phyloP scores from a whole-genome alignment of 495 filamentous ascomycete genomes.

The Podospora conica region DNA sequence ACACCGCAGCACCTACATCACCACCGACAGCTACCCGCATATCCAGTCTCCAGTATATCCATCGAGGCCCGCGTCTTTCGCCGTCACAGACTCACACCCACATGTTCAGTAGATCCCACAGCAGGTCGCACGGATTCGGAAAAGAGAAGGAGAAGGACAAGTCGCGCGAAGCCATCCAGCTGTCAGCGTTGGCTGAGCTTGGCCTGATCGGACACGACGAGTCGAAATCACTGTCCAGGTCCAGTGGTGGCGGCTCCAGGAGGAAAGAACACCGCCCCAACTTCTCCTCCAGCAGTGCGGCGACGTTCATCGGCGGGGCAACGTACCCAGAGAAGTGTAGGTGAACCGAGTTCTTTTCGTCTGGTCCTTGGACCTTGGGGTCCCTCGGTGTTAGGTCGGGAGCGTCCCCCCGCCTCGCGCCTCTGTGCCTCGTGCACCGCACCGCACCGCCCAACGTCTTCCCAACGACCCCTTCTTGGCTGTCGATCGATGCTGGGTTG shows the following conservation, averaged over 20 bases:
- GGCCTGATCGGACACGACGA: slow-evolving; percentile 32
- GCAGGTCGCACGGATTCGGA: slow-evolving; percentile 30
- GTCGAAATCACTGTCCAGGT: slow-evolving; percentile 35
- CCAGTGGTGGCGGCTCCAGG: slow-evolving; percentile 26
- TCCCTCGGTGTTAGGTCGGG: neutral
- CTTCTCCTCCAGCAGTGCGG: slow-evolving; percentile 23
- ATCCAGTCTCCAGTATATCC: neutral
- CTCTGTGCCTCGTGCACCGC: neutral
- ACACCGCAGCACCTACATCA: slow-evolving; percentile 3
- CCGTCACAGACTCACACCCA: slow-evolving; percentile 21
- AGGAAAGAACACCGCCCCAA: slow-evolving; percentile 31
- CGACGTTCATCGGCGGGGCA: slow-evolving; percentile 22
- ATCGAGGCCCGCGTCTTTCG: slow-evolving; percentile 9
- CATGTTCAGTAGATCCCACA: slow-evolving; percentile 47
- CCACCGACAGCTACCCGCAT: neutral
- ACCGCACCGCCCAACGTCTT: neutral
- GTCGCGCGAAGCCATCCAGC: slow-evolving; percentile 27
- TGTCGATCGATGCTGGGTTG: neutral
- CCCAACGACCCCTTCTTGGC: neutral
- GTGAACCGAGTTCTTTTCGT: slow-evolving; percentile 12
- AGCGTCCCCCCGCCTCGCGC: neutral
- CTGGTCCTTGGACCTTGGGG: neutral
- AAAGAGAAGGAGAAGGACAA: slow-evolving; percentile 28
- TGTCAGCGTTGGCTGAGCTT: slow-evolving; percentile 36
- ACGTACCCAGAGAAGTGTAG: slow-evolving; percentile 44